Evolutionary conservation across 2,329 filamentous ascomycete species (phyloP).

Genomic region (Raffaelea ambrosiae): DNA sequence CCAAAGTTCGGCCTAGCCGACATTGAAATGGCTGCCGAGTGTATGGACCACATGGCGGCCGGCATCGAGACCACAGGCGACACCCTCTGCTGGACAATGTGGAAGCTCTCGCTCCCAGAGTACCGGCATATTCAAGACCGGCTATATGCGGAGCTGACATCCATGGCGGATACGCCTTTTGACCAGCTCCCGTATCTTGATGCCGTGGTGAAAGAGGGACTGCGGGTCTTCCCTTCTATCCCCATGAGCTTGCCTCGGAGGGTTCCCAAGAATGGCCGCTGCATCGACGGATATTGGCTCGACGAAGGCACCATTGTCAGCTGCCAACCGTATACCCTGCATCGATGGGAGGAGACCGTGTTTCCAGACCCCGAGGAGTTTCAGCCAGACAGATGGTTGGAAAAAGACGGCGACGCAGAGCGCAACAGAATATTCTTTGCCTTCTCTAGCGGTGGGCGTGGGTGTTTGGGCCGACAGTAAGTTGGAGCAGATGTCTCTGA

Average conservation of each 20-base stretch:
- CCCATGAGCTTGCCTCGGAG: constrained; percentile 56
- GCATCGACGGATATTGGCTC: constrained; percentile 44
- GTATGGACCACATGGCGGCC: constrained; percentile 62
- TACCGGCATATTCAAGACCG: constrained; percentile 40
- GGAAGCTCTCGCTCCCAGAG: constrained; percentile 55
- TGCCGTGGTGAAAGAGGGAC: constrained; percentile 52
- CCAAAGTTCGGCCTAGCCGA: constrained; percentile 29
- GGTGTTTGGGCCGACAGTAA: constrained; percentile 59
- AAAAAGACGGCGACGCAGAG: constrained; percentile 62
- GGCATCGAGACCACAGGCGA: constrained; percentile 69
- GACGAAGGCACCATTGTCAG: constrained; percentile 48
- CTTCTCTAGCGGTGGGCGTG: constrained; percentile 55
- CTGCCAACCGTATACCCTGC: constrained; percentile 52
- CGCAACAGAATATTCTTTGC: constrained; percentile 54
- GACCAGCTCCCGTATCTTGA: constrained; percentile 52
- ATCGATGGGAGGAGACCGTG: constrained; percentile 51
- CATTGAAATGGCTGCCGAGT: constrained; percentile 55
- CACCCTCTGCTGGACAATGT: constrained; percentile 61
- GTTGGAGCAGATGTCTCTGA: constrained; percentile 20
- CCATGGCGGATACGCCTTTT: constrained; percentile 25
- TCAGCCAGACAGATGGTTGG: constrained; percentile 76
- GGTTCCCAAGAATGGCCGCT: constrained; percentile 40
- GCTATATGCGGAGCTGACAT: constrained; percentile 42
- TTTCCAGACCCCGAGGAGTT: constrained; percentile 73
- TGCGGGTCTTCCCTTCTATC: constrained; percentile 54